These are phyloP conservation scores for Kazachstania viticola DNA, from an alignment of 805 yeast genomes.

Conservation along the genomic window DNA sequence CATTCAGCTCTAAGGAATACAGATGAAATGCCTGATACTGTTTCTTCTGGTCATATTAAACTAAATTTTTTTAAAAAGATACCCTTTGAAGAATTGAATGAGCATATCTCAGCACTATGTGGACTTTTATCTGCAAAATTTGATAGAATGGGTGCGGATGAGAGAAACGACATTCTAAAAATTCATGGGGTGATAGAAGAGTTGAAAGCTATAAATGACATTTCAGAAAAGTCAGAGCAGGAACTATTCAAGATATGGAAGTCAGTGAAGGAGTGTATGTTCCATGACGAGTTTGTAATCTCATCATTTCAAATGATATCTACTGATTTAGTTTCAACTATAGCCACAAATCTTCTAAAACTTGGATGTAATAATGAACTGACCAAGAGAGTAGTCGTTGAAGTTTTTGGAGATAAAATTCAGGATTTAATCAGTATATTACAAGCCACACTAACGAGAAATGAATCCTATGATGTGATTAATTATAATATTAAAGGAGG, in stretches of 20 bases:
- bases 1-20: slow-evolving; percentile 20
- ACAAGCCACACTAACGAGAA: slow-evolving; percentile 63
- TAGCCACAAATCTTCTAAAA: slow-evolving; percentile 3
- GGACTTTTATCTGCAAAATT: slow-evolving; percentile 9
- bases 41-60: slow-evolving; percentile 16
- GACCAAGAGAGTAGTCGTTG: slow-evolving; percentile 33
- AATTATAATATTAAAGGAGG: slow-evolving; percentile 30
- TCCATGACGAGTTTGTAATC: slow-evolving; percentile 24
- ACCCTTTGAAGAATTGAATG: slow-evolving; percentile 1
- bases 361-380: not conserved
- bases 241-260: slow-evolving; percentile 30
- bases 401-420: slow-evolving; percentile 27
- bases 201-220: slow-evolving; percentile 14
- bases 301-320: slow-evolving; percentile 70
- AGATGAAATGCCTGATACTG: slow-evolving; percentile 25
- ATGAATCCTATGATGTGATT: slow-evolving; percentile 59
- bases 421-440: slow-evolving; percentile 42
- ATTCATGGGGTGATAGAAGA: slow-evolving; percentile 1
- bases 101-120: slow-evolving; percentile 7
- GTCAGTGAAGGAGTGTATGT: slow-evolving; percentile 27
- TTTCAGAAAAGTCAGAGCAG: slow-evolving; percentile 18
- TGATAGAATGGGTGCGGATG: slow-evolving; percentile 14
- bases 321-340: slow-evolving; percentile 46
- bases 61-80: slow-evolving; percentile 10
- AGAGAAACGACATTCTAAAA: slow-evolving; percentile 9